Base-by-base conservation (phyloP, 257 asterid species). In the Lantana camara region DNA sequence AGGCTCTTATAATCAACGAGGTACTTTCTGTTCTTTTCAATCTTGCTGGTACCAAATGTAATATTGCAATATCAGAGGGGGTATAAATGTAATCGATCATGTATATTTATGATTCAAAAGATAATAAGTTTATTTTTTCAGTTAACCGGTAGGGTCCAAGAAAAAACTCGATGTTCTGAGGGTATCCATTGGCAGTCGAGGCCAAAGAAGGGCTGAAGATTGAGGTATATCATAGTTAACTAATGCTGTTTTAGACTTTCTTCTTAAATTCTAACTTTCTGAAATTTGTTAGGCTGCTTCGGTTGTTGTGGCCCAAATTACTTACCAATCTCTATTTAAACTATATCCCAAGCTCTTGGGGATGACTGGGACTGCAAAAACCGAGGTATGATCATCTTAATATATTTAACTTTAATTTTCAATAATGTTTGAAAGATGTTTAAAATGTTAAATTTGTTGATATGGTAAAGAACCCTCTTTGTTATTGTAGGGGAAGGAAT, bases 301-400 rank as follows among this genome's bases (percentile, higher is more conserved):
- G 52, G 95, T 88, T 75, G 99, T 90, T 54, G 95, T 90, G 77
- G 99, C 99, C 48, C 99, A 94, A 94, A 88, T 94, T 66, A 94
- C 99, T 27, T 90, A 94, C 68, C 99, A 94, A 65, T 94, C 99
- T 57, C 85, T 94, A 44, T 94, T 90, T 78, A 94, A 94, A 78
- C 85, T 94, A 49, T 94, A 83, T 71, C 99, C 99, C 17, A 90
- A 87, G 89, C 97, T 94, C 63, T 86, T 96, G 9, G 97, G 99
- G 77, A 94, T 94, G 99, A 94, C 97, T 21, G 99, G 99, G 59
- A 94, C 99, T 52, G 97, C 99, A 58, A 94, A 94, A 82, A 90
- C 99, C 32, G 99, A 94, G 93, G 99, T 82, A 68, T 4, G 60
- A 29, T 50, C 66, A 74, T 54, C 69, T 29, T 62, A 49, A 23